Conservation (phyloP, 176 grass and related monocot species). For the Eremochloa ophiuroides region DNA sequence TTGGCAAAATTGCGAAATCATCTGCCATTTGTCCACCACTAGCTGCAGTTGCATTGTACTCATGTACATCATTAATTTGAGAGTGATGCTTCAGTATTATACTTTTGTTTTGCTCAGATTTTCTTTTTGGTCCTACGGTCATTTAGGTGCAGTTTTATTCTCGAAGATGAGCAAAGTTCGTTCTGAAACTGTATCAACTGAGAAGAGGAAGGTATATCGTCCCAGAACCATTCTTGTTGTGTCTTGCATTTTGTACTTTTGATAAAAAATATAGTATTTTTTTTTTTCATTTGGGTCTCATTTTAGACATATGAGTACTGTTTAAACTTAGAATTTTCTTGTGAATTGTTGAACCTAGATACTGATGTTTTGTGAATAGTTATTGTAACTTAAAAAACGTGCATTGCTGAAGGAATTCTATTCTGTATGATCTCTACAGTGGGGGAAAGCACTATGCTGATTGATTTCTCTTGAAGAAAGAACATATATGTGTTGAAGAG, state of each 20-base stretch:
- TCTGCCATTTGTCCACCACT: neutral
- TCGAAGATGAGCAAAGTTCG: conserved; percentile 96
- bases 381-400: neutral
- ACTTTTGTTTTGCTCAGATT: neutral
- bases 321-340: neutral
- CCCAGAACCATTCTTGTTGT: conserved; percentile 1
- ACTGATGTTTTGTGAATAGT: neutral
- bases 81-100: neutral
- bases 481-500: neutral
- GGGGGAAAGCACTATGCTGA: neutral
- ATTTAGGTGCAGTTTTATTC: conserved; percentile 77
- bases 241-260: neutral
- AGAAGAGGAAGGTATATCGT: conserved; percentile 95
- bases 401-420: neutral
- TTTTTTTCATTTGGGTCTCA: neutral
- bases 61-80: conserved; percentile 14
- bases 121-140: conserved; percentile 29
- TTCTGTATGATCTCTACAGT: neutral
- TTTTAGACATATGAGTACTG: neutral
- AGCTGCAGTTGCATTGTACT: conserved; percentile 5
- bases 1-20: conserved; percentile 5
- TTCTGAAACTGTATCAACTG: conserved; percentile 89
- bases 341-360: neutral
- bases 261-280: neutral
- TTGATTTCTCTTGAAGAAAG: neutral